Evolutionary conservation across 1,284 basidiomycete species (phyloP).

Genomic region (Pseudozyma tsukubaensis): DNA sequence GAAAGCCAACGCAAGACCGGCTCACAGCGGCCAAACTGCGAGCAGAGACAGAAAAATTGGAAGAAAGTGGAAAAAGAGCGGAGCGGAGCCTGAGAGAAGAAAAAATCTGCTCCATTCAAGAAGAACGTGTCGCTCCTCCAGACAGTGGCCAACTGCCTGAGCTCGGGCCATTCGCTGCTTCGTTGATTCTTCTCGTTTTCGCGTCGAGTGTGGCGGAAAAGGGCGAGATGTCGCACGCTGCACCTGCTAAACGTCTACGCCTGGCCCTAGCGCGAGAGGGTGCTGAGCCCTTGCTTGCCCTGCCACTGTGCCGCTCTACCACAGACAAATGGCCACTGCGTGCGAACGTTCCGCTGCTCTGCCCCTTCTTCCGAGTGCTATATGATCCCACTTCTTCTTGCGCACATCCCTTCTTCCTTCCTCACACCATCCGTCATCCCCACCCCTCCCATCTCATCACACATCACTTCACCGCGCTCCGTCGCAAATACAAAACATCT

Average conservation of each 20-base stretch:
- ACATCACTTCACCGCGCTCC: not conserved
- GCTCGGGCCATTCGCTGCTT: no score
- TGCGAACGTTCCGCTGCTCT: slow-evolving; percentile 9
- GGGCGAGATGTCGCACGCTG: slow-evolving; percentile 10
- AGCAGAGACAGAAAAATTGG: not conserved
- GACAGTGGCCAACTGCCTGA: not conserved
- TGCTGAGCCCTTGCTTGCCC: not conserved
- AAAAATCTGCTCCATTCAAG: slow-evolving; percentile 37
- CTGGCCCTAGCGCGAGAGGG: slow-evolving; percentile 10
- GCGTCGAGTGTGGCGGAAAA: not conserved
- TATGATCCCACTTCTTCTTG: slow-evolving; percentile 21
- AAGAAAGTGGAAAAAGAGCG: no score
- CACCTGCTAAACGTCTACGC: not conserved
- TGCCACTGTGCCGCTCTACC: slow-evolving; percentile 4
- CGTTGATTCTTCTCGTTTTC: not conserved
- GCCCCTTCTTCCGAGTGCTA: slow-evolving; percentile 17
- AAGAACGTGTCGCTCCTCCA: no score
- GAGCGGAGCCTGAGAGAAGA: slow-evolving; percentile 3
- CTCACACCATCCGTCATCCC: slow-evolving; percentile 19
- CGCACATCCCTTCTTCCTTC: slow-evolving; percentile 3
- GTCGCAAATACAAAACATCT: slow-evolving; percentile 2
- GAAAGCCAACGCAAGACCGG: slow-evolving; percentile 7
- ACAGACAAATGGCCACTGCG: no score
- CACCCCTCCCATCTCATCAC: slow-evolving; percentile 5
- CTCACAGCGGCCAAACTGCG: not conserved